Evolutionary conservation across 768 basidiomycete species (phyloP), one percentile per base, ranked within the genome.

Genomic region (Mycena haematopus): DNA sequence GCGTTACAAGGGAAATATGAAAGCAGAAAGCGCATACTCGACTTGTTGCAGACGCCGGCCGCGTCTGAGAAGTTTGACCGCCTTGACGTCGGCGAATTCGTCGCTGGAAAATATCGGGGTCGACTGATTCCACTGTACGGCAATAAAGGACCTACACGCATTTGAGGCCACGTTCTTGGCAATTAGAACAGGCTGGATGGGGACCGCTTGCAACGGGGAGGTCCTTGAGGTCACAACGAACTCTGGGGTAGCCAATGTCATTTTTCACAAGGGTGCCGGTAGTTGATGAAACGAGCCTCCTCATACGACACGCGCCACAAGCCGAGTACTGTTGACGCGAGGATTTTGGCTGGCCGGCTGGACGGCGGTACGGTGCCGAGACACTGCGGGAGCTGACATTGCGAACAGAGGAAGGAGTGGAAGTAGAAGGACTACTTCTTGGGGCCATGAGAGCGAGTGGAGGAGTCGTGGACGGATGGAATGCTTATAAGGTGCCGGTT

Each of bases 161-260:
- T 83, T 93, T 92, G 38, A 95, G 84, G 24, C 87, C 88, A 46
- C 95, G 89, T 74, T 96, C 93, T 69, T 81, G 87, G 76, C 95
- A 97, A 73, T 96, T 96, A 9, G 93, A 91, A 75, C 95, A 97
- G 10, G 86, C 82, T 2, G 84, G 79, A 67, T 75, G 75, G 47
- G 76, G 74, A 21, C 79, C 79, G n/a, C 80, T 73, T 49, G 82
- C 76, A 42, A 86, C 76, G 55, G 86, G 82, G 45, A 89, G 80
- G 75, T 96, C 93, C 74, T 96, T 96, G 58, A 96, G 84, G 80
- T 96, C 95, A 72, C 95, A 97, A 57, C 93, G 92, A 22, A 97
- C 95, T 73, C 93, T 95, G 70, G 27, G 25, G 17, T 19, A 14
- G 24, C 50, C 19, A 55, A 44, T 51, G 36, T 49, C 47, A 64